These are phyloP conservation scores for Hypoxylon rickii DNA, from an alignment of 495 filamentous ascomycete genomes.

Conservation along the genomic window DNA sequence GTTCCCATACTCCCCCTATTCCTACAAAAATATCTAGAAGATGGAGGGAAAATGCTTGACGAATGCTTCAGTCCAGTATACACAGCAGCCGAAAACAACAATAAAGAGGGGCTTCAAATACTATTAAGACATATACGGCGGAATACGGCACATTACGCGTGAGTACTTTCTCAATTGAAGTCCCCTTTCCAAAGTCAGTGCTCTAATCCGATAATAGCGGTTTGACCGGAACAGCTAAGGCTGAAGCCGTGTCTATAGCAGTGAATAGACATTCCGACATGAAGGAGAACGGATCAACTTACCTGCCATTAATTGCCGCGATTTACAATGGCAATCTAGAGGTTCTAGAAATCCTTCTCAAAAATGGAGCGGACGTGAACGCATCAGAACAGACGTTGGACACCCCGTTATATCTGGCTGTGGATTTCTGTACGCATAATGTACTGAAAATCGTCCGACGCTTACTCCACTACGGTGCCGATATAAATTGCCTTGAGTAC, in stretches of 20 bases:
- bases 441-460: not conserved
- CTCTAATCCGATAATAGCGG: not conserved
- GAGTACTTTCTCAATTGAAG: not conserved
- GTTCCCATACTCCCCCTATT: not conserved
- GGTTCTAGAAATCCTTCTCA: not conserved
- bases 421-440: not conserved
- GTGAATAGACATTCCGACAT: not conserved
- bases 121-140: not conserved
- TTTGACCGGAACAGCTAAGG: not conserved
- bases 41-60: not conserved
- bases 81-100: not conserved
- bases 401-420: not conserved
- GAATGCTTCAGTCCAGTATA: not conserved
- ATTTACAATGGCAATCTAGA: not conserved
- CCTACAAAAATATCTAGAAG: not conserved
- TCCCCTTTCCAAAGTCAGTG: not conserved
- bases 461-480: not conserved
- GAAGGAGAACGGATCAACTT: not conserved
- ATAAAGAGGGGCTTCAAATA: not conserved
- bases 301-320: not conserved
- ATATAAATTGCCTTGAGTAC: not conserved
- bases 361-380: not conserved
- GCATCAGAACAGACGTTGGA: not conserved
- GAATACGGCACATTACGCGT: constrained; percentile 3
- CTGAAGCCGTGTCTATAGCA: not conserved